Evolutionary conservation across 768 basidiomycete genomes (phyloP).

Genomic region (Dioszegia hungarica): DNA sequence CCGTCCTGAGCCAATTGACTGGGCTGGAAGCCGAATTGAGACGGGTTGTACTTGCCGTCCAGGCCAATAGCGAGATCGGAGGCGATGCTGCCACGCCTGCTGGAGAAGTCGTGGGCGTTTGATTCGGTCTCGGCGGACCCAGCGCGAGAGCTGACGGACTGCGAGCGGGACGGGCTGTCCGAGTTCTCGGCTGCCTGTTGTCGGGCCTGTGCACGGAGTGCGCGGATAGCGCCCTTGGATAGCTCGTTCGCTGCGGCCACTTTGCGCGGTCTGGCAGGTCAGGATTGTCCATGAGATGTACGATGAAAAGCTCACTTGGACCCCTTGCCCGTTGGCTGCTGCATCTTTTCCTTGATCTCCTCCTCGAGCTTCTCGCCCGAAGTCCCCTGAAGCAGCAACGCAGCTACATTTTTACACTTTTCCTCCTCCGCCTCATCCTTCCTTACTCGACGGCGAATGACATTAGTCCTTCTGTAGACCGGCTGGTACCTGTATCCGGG

Average conservation of each 20-base stretch:
- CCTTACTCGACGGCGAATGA: constrained; percentile 39
- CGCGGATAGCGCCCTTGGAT: constrained; percentile 38
- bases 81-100: constrained; percentile 3
- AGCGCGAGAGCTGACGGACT: background rate
- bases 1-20: constrained; percentile 2
- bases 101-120: background rate
- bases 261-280: constrained; percentile 1
- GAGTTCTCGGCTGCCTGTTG: constrained; percentile 20
- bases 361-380: constrained; percentile 33
- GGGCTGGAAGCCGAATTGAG: background rate
- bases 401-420: constrained; percentile 38
- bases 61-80: background rate
- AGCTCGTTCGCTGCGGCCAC: constrained; percentile 24
- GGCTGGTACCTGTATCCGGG: constrained; percentile 48
- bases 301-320: constrained; percentile 1
- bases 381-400: constrained; percentile 40
- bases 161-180: background rate
- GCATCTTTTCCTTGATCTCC: constrained; percentile 38
- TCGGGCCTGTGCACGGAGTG: constrained; percentile 31
- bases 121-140: background rate
- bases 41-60: background rate
- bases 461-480: constrained; percentile 44
- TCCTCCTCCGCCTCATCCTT: constrained; percentile 46
- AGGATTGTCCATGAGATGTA: background rate
- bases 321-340: background rate